Base-by-base conservation (phyloP, 306 rosid genomes). In the Inga oerstediana region DNA sequence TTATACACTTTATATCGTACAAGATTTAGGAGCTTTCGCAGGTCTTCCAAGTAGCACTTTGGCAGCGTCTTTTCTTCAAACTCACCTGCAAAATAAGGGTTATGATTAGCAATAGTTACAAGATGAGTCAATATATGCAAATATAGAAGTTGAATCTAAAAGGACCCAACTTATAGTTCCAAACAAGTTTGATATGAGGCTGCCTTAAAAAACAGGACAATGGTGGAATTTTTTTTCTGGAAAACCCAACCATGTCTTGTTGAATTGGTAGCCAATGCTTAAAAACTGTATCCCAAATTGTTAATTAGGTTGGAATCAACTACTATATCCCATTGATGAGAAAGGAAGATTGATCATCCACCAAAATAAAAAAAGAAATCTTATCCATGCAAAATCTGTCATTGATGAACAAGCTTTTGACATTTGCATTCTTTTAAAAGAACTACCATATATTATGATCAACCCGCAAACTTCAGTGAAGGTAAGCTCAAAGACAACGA, bases 61-160 rank as follows among this genome's bases (percentile, higher is more conserved):
- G 87, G 87, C 88, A 30, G 43, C 85, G 69, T 66, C 84, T 85
- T 84, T 82, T 86, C 82, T 81, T 84, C 83, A 79, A 67, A 74
- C 58, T 82, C 32, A 75, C 90, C 97, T 91, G 82, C 69, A 87
- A 86, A 88, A 27, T 32, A 65, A n/a, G 30, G 67, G 41, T 65
- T 35, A 61, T 30, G 9, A 24, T 74, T 19, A 81, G 45, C 76
- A 58, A 54, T 7, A 80, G 17, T 45, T 46, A 52, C 66, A 74
- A 32, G 54, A 30, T 75, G 76, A 67, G 39, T 76, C 56, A 54
- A 7, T 37, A 10, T 37, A 46, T 48, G 79, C 64, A 67, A 61
- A 32, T 65, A 17, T 37, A 51, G 52, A 6, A 44, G 30, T 76
- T 56, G 51, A 27, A 80, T 7, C 32, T 34, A 35, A 41, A 30